Evolutionary conservation across 768 basidiomycete species (phyloP).

Genomic region (Pholiota microspora): DNA sequence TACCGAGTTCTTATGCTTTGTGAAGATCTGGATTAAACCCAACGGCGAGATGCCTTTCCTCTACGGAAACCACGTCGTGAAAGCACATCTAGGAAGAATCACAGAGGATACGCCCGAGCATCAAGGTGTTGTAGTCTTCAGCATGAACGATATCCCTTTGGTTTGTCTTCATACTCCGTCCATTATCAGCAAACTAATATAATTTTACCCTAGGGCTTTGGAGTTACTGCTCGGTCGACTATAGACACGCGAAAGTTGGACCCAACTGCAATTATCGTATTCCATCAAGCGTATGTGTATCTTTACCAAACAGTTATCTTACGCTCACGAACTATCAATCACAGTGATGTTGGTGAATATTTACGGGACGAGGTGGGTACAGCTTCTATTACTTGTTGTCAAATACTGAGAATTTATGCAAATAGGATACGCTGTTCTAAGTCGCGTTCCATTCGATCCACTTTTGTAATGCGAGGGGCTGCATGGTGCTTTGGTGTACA

Average conservation of each 20-base stretch:
- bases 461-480: slow-evolving; percentile 5
- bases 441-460: slow-evolving; percentile 1
- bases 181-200: not conserved
- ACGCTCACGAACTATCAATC: slow-evolving; percentile 9
- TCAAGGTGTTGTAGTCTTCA: slow-evolving; percentile 95
- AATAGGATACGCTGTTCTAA: slow-evolving; percentile 79
- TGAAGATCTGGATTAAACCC: slow-evolving; percentile 96
- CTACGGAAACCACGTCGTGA: slow-evolving; percentile 97
- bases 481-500: not conserved
- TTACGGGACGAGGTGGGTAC: slow-evolving; percentile 85
- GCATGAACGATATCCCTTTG: slow-evolving; percentile 92
- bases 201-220: slow-evolving; percentile 72
- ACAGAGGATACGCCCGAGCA: slow-evolving; percentile 99
- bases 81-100: slow-evolving; percentile 97
- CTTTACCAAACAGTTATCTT: slow-evolving; percentile 3
- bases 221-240: slow-evolving; percentile 94
- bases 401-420: slow-evolving; percentile 15
- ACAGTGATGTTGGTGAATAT: slow-evolving; percentile 96
- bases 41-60: slow-evolving; percentile 99
- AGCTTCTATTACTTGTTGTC: not conserved
- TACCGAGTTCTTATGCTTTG: not conserved
- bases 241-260: slow-evolving; percentile 96
- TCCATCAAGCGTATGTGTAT: slow-evolving; percentile 87
- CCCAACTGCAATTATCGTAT: slow-evolving; percentile 95
- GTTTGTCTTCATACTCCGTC: slow-evolving; percentile 47